These are phyloP conservation scores for Byssochlamys sp. DNA, from an alignment of 2,329 filamentous ascomycete species.

Conservation along the genomic window DNA sequence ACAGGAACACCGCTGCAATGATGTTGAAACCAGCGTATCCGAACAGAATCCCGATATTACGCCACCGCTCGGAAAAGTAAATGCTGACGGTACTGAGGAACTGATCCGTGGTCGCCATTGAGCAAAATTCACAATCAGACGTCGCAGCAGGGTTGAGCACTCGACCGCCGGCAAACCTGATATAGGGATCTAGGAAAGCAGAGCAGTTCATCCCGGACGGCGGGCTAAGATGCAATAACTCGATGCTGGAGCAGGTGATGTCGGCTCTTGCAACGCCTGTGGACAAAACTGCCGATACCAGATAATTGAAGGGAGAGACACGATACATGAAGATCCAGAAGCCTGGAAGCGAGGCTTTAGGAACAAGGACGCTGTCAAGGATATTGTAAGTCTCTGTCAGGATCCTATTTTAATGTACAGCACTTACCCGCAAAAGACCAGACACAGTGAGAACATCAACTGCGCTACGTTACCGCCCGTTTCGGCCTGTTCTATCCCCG, in stretches of 20 bases:
- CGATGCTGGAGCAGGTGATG: constrained; percentile 24
- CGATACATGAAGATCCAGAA: constrained; percentile 76
- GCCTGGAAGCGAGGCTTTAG: constrained; percentile 49
- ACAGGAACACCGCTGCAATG: constrained; percentile 40
- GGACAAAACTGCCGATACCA: constrained; percentile 33
- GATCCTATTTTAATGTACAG: not conserved
- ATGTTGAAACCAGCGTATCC: constrained; percentile 46
- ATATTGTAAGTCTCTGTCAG: not conserved
- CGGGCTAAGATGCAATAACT: constrained; percentile 29
- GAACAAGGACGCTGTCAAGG: constrained; percentile 47
- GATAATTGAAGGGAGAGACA: constrained; percentile 57
- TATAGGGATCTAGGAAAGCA: constrained; percentile 52
- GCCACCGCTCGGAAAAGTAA: constrained; percentile 38
- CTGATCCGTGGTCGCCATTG: constrained; percentile 34
- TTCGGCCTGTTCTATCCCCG: constrained; percentile 58
- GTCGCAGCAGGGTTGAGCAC: constrained; percentile 53
- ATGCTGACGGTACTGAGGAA: constrained; percentile 42
- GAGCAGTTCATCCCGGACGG: constrained; percentile 55
- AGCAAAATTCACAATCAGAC: constrained; percentile 47
- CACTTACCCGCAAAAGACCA: constrained; percentile 45
- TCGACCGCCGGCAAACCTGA: constrained; percentile 45
- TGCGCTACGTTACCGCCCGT: constrained; percentile 57
- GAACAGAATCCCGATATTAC: constrained; percentile 48
- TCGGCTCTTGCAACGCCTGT: constrained; percentile 22
- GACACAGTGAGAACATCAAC: constrained; percentile 50